Conservation (phyloP, 768 basidiomycete species). For the Melanogaster broomeanus region DNA sequence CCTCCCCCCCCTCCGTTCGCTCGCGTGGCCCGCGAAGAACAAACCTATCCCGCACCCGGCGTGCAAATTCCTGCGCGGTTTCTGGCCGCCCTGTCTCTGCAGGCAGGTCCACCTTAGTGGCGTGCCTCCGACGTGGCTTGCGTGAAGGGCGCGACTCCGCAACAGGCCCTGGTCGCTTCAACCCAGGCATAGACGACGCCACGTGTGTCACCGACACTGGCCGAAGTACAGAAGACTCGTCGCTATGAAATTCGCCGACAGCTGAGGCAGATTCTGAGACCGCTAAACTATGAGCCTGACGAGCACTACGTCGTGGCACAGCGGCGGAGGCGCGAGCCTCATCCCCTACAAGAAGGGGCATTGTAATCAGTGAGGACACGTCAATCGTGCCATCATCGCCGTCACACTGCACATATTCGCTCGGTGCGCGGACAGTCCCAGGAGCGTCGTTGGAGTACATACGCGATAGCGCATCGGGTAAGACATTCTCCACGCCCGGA, state of each 20-base stretch:
- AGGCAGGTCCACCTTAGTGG: not conserved
- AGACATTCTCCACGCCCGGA: constrained; percentile 23
- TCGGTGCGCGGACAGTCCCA: not conserved
- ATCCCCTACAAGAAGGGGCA: not conserved
- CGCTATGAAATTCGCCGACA: too few species aligned
- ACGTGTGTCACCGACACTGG: too few species aligned
- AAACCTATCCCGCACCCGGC: constrained; percentile 8
- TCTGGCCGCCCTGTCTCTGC: constrained; percentile 1
- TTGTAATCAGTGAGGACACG: not conserved
- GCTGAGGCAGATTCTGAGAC: too few species aligned
- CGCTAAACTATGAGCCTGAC: too few species aligned
- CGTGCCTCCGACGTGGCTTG: too few species aligned
- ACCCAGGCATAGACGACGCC: too few species aligned
- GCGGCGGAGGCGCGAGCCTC: not conserved
- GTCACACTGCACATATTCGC: not conserved
- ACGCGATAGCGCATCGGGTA: constrained; percentile 28
- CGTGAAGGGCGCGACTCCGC: too few species aligned
- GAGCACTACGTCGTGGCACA: not conserved
- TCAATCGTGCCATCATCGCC: not conserved
- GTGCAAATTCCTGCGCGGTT: constrained; percentile 14
- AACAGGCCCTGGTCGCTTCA: too few species aligned
- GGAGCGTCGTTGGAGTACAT: constrained; percentile 2
- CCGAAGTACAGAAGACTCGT: too few species aligned
- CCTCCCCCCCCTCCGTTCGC: constrained; percentile 17
- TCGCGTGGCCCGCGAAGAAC: constrained; percentile 16